Base-by-base conservation (phyloP, 164 flowering plant species). In the Sedum album region DNA sequence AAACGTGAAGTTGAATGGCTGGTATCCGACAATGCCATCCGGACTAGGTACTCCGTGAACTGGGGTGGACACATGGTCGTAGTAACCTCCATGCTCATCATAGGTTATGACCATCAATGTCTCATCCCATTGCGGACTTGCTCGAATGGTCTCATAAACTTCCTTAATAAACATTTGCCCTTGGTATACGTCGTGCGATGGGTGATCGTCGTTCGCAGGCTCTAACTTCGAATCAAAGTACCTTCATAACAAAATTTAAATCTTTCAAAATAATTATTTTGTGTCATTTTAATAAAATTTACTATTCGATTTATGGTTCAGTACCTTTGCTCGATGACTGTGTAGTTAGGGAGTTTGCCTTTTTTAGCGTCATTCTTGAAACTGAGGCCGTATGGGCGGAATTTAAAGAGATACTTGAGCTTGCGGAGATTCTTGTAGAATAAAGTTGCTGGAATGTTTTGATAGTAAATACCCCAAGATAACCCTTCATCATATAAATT, bases 101-200 rank as follows among this genome's bases (percentile, higher is more conserved):
- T 93, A 93, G 1, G 94, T 93, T 67, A 93, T 82, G 41, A 93
- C 61, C 7, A 93, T 63, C 66, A 90, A 51, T 7, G 87, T 86
- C 57, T 93, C 69, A 69, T 91, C 91, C 98, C 98, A 93, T 77
- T 93, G 98, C n/a, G n/a, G n/a, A n/a, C n/a, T n/a, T n/a, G n/a
- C n/a, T n/a, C n/a, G n/a, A n/a, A n/a, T n/a, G n/a, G n/a, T n/a
- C n/a, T n/a, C n/a, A n/a, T n/a, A n/a, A n/a, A n/a, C n/a, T n/a
- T n/a, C n/a, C n/a, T n/a, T n/a, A n/a, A n/a, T n/a, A n/a, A n/a
- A n/a, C n/a, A n/a, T n/a, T n/a, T n/a, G n/a, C n/a, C n/a, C n/a
- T n/a, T n/a, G n/a, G n/a, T n/a, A n/a, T n/a, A n/a, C n/a, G n/a
- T n/a, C n/a, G n/a, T n/a, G n/a, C n/a, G 96, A 90, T 17, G 98